Conservation (phyloP, 257 asterid species). For the Osmanthus fragrans region DNA sequence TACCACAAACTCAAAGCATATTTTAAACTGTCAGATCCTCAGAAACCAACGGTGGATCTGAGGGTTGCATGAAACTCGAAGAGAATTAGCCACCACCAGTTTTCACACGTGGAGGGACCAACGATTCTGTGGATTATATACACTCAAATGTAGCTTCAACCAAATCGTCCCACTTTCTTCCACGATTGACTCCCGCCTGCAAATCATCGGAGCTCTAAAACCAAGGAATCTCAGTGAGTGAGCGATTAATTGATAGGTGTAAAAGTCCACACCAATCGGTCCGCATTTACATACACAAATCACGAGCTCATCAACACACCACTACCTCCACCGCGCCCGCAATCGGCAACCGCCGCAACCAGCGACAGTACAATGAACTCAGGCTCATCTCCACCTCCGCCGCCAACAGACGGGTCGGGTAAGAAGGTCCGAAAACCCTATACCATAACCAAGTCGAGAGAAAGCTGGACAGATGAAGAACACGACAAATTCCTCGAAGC, state of each 20-base stretch:
- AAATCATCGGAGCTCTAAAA: neutral
- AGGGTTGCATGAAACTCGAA: neutral
- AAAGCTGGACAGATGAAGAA: slow-evolving; percentile 92
- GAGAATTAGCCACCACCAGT: neutral
- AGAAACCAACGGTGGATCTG: neutral
- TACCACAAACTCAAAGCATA: neutral
- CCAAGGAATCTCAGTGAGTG: neutral
- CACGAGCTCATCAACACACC: slow-evolving; percentile 9
- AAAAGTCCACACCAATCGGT: too few relatives aligned
- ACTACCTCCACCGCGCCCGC: slow-evolving; percentile 31
- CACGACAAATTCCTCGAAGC: slow-evolving; percentile 94
- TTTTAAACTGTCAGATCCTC: neutral
- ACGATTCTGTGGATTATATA: neutral
- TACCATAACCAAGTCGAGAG: slow-evolving; percentile 87
- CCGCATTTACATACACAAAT: neutral
- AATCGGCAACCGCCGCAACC: neutral
- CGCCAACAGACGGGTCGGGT: slow-evolving; percentile 38
- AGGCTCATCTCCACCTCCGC: slow-evolving; percentile 35
- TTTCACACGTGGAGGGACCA: slow-evolving; percentile 1
- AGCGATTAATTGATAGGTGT: too few relatives aligned
- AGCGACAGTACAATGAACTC: slow-evolving; percentile 41
- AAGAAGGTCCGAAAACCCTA: slow-evolving; percentile 82
- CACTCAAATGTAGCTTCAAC: neutral
- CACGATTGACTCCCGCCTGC: neutral
- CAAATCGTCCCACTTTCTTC: neutral